A percentile compares a stretch with the other conserved stretches of the same genome.
Conservation (phyloP, 2,329 filamentous ascomycete genomes). For the Colletotrichum gigasporum region DNA sequence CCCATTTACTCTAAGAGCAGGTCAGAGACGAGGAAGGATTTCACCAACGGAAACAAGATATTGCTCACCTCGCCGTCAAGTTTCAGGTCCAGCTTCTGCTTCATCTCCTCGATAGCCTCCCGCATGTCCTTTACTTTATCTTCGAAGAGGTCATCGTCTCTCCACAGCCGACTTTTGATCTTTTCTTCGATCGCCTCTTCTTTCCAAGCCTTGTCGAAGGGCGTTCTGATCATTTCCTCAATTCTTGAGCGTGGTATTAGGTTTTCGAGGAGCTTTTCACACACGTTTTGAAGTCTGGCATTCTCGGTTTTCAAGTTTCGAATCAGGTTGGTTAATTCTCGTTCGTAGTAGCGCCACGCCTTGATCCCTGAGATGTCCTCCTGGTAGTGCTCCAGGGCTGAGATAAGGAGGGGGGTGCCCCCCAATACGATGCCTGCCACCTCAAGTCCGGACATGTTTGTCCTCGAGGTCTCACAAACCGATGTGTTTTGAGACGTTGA, state of each 20-base stretch:
- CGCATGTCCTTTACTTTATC: conserved; percentile 35
- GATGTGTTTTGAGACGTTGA: too few relatives aligned
- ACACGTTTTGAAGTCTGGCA: conserved; percentile 40
- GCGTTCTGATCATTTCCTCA: conserved; percentile 39
- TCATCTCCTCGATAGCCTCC: conserved; percentile 34
- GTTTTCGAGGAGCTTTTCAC: conserved; percentile 39
- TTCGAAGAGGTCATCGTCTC: conserved; percentile 36
- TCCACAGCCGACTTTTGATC: conserved; percentile 37
- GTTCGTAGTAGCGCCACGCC: conserved; percentile 30
- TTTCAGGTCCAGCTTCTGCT: background rate
- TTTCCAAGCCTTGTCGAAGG: conserved; percentile 41
- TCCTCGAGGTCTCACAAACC: too few relatives aligned
- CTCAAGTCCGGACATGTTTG: conserved; percentile 36
- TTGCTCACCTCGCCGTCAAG: background rate
- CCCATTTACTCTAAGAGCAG: background rate
- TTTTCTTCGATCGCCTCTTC: conserved; percentile 26
- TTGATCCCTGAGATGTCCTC: conserved; percentile 34
- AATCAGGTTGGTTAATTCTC: conserved; percentile 37
- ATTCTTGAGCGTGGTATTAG: conserved; percentile 36
- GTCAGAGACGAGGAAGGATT: too few relatives aligned
- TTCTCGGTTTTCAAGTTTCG: conserved; percentile 37
- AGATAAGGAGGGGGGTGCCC: conserved; percentile 33
- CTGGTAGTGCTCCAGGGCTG: conserved; percentile 32
- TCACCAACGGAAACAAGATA: too few relatives aligned
- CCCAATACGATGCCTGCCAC: conserved; percentile 36